Evolutionary conservation across 352 stramenopile species (phyloP).

Genomic region (Globisporangium perplexum): DNA sequence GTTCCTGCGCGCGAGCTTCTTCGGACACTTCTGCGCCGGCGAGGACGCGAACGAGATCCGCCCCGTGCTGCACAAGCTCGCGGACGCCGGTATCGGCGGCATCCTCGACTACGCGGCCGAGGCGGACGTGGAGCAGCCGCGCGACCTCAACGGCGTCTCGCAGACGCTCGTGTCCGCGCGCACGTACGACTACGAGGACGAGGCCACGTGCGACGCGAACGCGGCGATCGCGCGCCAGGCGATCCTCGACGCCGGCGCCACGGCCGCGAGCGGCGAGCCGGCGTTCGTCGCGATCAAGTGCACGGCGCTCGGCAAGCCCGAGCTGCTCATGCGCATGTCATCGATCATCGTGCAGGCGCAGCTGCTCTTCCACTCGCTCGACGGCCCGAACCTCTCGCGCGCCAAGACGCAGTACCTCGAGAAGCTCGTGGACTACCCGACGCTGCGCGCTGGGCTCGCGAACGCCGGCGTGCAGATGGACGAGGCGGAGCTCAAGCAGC

Average conservation of each 20-base stretch:
- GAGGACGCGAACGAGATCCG: constrained; percentile 85
- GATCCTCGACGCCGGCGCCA: constrained; percentile 64
- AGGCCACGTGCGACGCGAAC: constrained; percentile 91
- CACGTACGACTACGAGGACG: constrained; percentile 96
- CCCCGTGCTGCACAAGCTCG: constrained; percentile 71
- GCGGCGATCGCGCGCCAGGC: constrained; percentile 79
- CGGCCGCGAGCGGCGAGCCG: constrained; percentile 33
- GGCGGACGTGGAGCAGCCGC: constrained; percentile 80
- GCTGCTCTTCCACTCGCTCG: constrained; percentile 90
- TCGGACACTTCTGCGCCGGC: constrained; percentile 96
- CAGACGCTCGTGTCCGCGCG: constrained; percentile 85
- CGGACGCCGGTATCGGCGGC: constrained; percentile 81
- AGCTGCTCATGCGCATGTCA: constrained; percentile 94
- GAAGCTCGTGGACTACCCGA: constrained; percentile 76
- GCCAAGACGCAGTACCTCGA: constrained; percentile 78
- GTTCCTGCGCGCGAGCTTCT: constrained; percentile 92
- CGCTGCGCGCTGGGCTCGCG: constrained; percentile 58
- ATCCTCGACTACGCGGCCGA: constrained; percentile 98
- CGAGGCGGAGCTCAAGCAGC: constrained; percentile 55
- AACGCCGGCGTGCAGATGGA: constrained; percentile 61
- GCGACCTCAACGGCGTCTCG: constrained; percentile 67
- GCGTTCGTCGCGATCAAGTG: constrained; percentile 97
- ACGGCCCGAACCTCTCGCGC: constrained; percentile 76
- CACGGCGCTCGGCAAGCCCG: constrained; percentile 94
- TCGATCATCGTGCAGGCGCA: constrained; percentile 90